Conservation (phyloP, 768 basidiomycete species). For the Pulveroboletus sp. region DNA sequence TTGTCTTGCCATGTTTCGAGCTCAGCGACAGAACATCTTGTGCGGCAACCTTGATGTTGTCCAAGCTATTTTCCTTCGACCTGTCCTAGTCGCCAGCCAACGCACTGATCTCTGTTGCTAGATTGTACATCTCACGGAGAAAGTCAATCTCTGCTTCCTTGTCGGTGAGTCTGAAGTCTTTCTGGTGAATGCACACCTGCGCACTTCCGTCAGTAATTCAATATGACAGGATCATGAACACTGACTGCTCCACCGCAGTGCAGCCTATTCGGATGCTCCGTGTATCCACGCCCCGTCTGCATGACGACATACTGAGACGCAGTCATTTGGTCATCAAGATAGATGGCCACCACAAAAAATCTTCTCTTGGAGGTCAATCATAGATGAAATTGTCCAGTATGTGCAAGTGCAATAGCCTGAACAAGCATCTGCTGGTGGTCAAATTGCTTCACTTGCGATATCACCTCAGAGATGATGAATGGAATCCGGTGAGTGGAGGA, state of each 20-base stretch:
- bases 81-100: constrained; percentile 1
- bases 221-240: background rate
- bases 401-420: constrained; percentile 3
- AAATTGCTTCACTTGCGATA: background rate
- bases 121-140: constrained; percentile 13
- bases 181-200: constrained; percentile 5
- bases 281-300: background rate
- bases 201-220: background rate
- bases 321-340: background rate
- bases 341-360: constrained; percentile 15
- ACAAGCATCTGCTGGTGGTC: constrained; percentile 11
- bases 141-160: background rate
- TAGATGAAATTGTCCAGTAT: background rate
- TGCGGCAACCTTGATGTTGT: background rate
- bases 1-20: background rate
- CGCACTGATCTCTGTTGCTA: background rate
- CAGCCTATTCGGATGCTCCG: background rate
- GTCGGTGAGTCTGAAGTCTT: background rate
- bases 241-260: background rate
- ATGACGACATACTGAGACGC: constrained; percentile 1
- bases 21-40: background rate
- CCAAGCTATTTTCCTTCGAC: background rate
- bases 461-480: constrained; percentile 12
- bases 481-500: background rate
- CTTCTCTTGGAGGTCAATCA: background rate